phyloP scores from a whole-genome alignment of 768 basidiomycete species.

The Macrocybe gigantea region DNA sequence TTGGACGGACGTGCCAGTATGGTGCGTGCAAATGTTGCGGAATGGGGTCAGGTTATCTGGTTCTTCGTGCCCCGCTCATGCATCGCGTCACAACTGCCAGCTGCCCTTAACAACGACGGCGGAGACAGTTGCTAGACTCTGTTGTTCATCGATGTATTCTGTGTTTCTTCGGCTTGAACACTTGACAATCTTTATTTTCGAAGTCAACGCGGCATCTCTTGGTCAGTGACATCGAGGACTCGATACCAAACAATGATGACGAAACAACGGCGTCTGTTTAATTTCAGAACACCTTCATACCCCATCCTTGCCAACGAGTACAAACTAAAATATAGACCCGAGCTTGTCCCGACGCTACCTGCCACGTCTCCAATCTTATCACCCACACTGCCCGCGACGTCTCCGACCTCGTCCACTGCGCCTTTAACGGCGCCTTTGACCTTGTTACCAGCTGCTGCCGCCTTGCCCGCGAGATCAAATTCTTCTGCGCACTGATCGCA shows the following conservation, averaged over 20 bases:
- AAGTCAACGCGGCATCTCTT: background rate
- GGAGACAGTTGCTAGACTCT: conserved; percentile 15
- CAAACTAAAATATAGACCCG: background rate
- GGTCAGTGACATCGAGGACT: background rate
- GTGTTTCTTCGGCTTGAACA: too few species aligned
- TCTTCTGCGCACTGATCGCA: conserved; percentile 9
- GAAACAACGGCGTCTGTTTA: too few species aligned
- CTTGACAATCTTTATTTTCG: background rate
- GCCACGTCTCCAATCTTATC: conserved; percentile 2
- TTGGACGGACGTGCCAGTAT: conserved; percentile 16
- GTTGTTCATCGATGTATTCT: background rate
- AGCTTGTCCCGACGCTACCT: conserved; percentile 2
- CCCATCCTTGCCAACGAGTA: too few species aligned
- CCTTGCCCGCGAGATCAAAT: conserved; percentile 4
- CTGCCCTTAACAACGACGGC: conserved; percentile 15
- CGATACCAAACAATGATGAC: too few species aligned
- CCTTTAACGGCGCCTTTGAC: background rate
- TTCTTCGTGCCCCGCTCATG: conserved; percentile 21
- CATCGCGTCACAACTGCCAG: conserved; percentile 17
- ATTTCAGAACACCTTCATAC: too few species aligned
- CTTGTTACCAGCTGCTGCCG: conserved; percentile 1
- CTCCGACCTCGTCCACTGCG: conserved; percentile 1
- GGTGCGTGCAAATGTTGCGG: conserved; percentile 18
- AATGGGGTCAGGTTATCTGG: conserved; percentile 20
- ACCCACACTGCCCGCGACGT: background rate